These are phyloP conservation scores for Conringia planisiliqua DNA, from an alignment of 345 rosid genomes.

Conservation along the genomic window DNA sequence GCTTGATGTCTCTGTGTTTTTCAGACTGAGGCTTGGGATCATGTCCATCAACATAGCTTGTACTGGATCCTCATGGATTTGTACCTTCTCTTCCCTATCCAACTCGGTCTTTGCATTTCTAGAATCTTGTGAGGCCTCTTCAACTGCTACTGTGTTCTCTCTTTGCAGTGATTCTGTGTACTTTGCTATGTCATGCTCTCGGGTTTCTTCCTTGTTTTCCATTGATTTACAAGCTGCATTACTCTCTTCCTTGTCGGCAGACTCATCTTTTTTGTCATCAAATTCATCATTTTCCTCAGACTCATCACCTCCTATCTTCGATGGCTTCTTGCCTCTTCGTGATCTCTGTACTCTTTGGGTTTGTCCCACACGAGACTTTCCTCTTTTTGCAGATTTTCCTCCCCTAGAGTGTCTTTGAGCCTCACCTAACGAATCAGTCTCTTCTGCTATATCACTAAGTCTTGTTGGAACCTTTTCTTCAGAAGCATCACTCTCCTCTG, in stretches of 20 bases:
- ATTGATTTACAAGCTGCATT: conserved; percentile 12
- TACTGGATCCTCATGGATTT: conserved; percentile 65
- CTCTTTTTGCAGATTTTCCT: conserved; percentile 24
- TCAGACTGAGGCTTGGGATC: conserved; percentile 74
- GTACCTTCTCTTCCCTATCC: conserved; percentile 23
- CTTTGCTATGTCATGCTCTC: conserved; percentile 16
- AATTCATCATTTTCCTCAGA: conserved; percentile 47
- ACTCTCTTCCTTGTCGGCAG: conserved; percentile 16
- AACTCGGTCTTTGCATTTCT: conserved; percentile 4
- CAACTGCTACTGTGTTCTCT: conserved; percentile 30
- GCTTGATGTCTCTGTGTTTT: conserved; percentile 34
- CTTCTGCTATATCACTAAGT: conserved; percentile 25
- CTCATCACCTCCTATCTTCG: conserved; percentile 45
- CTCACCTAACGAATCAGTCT: not conserved
- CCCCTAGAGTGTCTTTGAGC: conserved; percentile 12
- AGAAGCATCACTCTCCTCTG: conserved; percentile 45
- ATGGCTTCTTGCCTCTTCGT: conserved; percentile 43
- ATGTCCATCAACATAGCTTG: conserved; percentile 76
- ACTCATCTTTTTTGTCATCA: conserved; percentile 21
- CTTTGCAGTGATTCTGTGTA: conserved; percentile 20
- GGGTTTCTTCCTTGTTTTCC: conserved; percentile 24
- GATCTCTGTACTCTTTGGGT: conserved; percentile 29
- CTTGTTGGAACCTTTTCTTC: conserved; percentile 30
- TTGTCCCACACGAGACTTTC: conserved; percentile 24
- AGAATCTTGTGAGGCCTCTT: conserved; percentile 22